phyloP scores from a whole-genome alignment of 495 filamentous ascomycete species.

The Neurospora sp. region DNA sequence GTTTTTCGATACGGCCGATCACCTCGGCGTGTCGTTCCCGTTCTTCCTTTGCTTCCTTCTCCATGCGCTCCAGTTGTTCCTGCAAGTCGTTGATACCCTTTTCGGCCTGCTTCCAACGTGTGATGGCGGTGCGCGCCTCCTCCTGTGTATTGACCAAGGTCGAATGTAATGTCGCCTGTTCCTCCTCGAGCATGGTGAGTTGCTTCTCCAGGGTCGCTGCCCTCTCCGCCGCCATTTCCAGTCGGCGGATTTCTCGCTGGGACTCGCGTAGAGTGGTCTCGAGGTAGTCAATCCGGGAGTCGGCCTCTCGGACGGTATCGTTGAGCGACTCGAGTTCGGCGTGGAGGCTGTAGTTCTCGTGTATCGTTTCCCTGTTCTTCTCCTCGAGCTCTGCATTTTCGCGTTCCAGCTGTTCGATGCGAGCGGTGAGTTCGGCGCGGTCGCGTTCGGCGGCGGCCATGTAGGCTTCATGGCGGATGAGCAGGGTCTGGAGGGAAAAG shows the following conservation, averaged over 20 bases:
- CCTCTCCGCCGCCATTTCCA: constrained; percentile 61
- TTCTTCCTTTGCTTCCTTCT: constrained; percentile 75
- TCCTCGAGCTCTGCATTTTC: constrained; percentile 67
- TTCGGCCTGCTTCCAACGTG: constrained; percentile 78
- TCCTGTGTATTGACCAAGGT: constrained; percentile 54
- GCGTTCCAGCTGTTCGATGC: constrained; percentile 64
- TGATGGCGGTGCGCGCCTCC: constrained; percentile 62
- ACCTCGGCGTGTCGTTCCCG: constrained; percentile 73
- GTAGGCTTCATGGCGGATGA: constrained; percentile 86
- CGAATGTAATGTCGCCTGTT: constrained; percentile 63
- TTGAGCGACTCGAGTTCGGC: constrained; percentile 79
- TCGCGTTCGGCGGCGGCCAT: constrained; percentile 84
- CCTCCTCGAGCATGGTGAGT: constrained; percentile 63
- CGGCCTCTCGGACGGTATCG: constrained; percentile 59
- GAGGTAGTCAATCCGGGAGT: constrained; percentile 60
- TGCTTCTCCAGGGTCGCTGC: constrained; percentile 72
- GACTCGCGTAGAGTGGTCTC: constrained; percentile 64
- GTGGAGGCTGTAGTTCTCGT: constrained; percentile 69
- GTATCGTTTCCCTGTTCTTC: constrained; percentile 59
- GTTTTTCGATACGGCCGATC: constrained; percentile 66
- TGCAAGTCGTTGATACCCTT: constrained; percentile 59
- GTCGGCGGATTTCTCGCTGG: constrained; percentile 60
- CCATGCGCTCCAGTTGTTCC: constrained; percentile 82
- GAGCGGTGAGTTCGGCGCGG: constrained; percentile 54
- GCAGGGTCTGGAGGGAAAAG: constrained; percentile 69